Evolutionary conservation across 345 rosid species (phyloP).

Genomic region (Aquilaria yunnanensis): DNA sequence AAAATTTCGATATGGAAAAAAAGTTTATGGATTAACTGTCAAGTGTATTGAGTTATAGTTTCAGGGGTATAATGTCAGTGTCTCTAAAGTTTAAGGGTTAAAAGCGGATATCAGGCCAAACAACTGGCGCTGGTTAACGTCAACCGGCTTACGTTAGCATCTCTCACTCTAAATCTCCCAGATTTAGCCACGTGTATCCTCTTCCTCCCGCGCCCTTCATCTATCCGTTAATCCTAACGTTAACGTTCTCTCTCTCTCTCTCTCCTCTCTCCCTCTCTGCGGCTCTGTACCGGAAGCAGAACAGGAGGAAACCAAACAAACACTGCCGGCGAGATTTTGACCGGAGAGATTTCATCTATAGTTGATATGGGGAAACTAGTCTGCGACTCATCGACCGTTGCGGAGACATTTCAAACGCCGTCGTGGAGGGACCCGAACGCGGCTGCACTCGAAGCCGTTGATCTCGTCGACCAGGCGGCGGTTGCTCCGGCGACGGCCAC

Average conservation of each 20-base stretch:
- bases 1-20: too few species aligned
- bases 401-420: constrained; percentile 54
- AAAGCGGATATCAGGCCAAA: background rate
- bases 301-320: background rate
- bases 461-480: constrained; percentile 37
- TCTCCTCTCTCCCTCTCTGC: constrained; percentile 18
- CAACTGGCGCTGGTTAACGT: background rate
- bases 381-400: constrained; percentile 68
- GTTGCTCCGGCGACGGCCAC: background rate
- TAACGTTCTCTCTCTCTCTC: constrained; percentile 11
- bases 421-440: constrained; percentile 58
- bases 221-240: constrained; percentile 57
- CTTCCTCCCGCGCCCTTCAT: constrained; percentile 44
- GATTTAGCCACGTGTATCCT: constrained; percentile 43
- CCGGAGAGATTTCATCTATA: background rate
- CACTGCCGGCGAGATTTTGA: background rate
- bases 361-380: constrained; percentile 71
- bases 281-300: constrained; percentile 19
- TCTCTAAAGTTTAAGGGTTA: too few species aligned
- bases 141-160: constrained; percentile 28
- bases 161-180: constrained; percentile 9
- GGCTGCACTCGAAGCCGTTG: constrained; percentile 39
- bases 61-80: too few species aligned
- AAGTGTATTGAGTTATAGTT: too few species aligned
- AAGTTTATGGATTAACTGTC: too few species aligned